Percentiles rank a stretch among this genome's conserved stretches.
Conservation (phyloP, 2,329 filamentous ascomycete species). For the Pyrenophora teres region DNA sequence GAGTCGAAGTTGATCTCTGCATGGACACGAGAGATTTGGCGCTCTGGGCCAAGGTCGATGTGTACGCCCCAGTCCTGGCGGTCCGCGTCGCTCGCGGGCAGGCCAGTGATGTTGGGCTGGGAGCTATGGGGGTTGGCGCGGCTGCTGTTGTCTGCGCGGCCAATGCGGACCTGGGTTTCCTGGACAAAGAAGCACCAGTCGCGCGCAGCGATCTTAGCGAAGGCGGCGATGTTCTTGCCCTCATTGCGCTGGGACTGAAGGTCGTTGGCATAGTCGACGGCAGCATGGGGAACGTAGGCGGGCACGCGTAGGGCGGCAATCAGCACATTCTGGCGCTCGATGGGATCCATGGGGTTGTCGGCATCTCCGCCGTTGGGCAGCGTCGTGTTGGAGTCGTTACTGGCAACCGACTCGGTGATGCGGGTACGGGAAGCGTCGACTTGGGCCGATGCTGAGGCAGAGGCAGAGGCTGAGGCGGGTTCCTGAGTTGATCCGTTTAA, state of each 20-base stretch:
- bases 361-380: slow-evolving; percentile 42
- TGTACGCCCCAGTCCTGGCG: slow-evolving; percentile 62
- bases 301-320: slow-evolving; percentile 51
- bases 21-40: slow-evolving; percentile 56
- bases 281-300: slow-evolving; percentile 59
- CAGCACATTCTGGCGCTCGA: slow-evolving; percentile 45
- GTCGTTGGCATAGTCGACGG: slow-evolving; percentile 61
- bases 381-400: slow-evolving; percentile 50
- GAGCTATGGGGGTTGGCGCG: slow-evolving; percentile 39
- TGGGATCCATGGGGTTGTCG: slow-evolving; percentile 36
- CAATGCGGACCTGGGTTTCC: slow-evolving; percentile 75
- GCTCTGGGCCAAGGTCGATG: slow-evolving; percentile 73
- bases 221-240: slow-evolving; percentile 61
- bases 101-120: slow-evolving; percentile 30
- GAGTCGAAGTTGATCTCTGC: slow-evolving; percentile 56
- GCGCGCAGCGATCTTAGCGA: slow-evolving; percentile 79
- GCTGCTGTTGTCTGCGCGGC: slow-evolving; percentile 55
- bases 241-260: slow-evolving; percentile 51
- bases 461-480: slow-evolving; percentile 21
- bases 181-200: slow-evolving; percentile 87
- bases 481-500: slow-evolving; percentile 42
- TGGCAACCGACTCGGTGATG: slow-evolving; percentile 46
- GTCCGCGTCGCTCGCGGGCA: slow-evolving; percentile 29
- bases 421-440: slow-evolving; percentile 35
- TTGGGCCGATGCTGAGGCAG: slow-evolving; percentile 20